Conservation (phyloP, 768 basidiomycete genomes). For the Auricularia sp. region DNA sequence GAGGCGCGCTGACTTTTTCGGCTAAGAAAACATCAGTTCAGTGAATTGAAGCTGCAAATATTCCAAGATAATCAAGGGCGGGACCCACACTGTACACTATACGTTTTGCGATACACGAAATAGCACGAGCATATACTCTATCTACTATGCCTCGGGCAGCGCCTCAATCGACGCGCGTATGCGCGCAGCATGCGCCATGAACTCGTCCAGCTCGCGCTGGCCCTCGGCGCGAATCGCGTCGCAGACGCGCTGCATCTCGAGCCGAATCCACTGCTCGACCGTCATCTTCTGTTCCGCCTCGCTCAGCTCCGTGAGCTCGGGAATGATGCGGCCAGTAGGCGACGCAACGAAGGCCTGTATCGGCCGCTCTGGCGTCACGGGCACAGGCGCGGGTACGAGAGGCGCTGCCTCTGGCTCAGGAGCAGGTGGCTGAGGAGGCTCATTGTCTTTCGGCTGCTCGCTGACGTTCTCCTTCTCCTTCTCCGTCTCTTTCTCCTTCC, state of each 20-base stretch:
- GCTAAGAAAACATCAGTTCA: too few species aligned
- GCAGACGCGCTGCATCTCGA: conserved; percentile 61
- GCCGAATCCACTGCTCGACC: conserved; percentile 72
- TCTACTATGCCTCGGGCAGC: conserved; percentile 3
- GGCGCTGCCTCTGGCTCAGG: conserved; percentile 3
- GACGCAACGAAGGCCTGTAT: neutral
- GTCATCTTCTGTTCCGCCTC: conserved; percentile 69
- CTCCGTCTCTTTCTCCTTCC: neutral
- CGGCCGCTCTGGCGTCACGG: conserved; percentile 3
- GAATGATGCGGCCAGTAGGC: conserved; percentile 3
- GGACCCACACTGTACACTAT: too few species aligned
- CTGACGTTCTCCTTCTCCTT: conserved; percentile 4
- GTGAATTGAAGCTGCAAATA: too few species aligned
- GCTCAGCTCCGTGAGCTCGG: conserved; percentile 27
- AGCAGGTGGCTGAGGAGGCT: conserved; percentile 3
- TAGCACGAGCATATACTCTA: too few species aligned
- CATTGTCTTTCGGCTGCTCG: neutral
- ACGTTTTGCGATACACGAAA: too few species aligned
- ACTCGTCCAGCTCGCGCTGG: conserved; percentile 36
- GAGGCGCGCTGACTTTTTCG: too few species aligned
- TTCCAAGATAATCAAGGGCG: too few species aligned
- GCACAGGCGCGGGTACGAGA: neutral
- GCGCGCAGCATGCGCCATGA: conserved; percentile 34
- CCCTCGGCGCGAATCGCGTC: conserved; percentile 48
- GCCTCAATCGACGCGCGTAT: conserved; percentile 25